Evolutionary conservation across 2,329 filamentous ascomycete genomes (phyloP).

Genomic region (Ramichloridium luteum): DNA sequence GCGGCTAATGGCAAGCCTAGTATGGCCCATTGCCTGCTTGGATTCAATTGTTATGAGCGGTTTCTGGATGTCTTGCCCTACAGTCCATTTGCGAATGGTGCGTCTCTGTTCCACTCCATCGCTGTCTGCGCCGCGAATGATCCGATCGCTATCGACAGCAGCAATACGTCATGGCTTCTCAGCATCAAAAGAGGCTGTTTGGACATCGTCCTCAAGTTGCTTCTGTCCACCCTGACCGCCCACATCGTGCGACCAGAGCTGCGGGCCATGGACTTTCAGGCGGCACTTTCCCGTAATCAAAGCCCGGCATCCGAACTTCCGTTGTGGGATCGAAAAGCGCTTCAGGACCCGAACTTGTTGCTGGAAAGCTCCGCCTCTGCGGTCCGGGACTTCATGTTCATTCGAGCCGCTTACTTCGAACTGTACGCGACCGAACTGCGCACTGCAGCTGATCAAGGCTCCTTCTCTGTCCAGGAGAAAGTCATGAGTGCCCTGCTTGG

Average conservation of each 20-base stretch:
- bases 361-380: conserved; percentile 54
- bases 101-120: conserved; percentile 74
- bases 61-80: conserved; percentile 55
- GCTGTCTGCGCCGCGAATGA: conserved; percentile 37
- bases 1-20: conserved; percentile 66
- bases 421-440: conserved; percentile 80
- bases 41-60: conserved; percentile 66
- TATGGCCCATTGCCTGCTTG: conserved; percentile 80
- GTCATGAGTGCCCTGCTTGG: conserved; percentile 60
- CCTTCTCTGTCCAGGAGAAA: conserved; percentile 41
- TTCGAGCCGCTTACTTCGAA: conserved; percentile 66
- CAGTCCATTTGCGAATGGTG: conserved; percentile 57
- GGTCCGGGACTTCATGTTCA: conserved; percentile 63
- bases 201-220: conserved; percentile 64
- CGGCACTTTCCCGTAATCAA: conserved; percentile 61
- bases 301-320: conserved; percentile 56
- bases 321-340: conserved; percentile 59
- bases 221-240: conserved; percentile 70
- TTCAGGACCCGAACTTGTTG: conserved; percentile 54
- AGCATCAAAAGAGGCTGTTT: conserved; percentile 33
- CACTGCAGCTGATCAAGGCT: conserved; percentile 37
- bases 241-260: conserved; percentile 66
- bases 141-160: conserved; percentile 39
- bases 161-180: conserved; percentile 29
- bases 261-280: conserved; percentile 66